Evolutionary conservation across 2,329 filamentous ascomycete species (phyloP).

Genomic region (Ophiosphaerella herpotricha): DNA sequence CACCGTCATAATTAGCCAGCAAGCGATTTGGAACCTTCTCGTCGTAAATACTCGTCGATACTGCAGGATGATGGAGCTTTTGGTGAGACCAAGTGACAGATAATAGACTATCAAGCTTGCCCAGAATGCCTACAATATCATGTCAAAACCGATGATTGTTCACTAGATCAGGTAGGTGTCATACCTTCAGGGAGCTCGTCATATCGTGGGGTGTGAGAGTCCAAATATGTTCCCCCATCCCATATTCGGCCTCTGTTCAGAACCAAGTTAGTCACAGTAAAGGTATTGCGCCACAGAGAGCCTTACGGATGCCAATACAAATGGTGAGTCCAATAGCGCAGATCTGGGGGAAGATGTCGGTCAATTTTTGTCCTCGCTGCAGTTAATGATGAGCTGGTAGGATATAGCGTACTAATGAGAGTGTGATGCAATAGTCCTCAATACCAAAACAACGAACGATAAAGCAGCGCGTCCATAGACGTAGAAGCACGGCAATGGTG

Average conservation of each 20-base stretch:
- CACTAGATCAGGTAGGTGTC: background rate
- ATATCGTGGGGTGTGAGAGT: conserved; percentile 20
- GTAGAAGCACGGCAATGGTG: conserved; percentile 23
- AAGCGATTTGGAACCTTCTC: conserved; percentile 29
- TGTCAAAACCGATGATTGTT: conserved; percentile 2
- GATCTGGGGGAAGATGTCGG: conserved; percentile 12
- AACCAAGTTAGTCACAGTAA: conserved; percentile 11
- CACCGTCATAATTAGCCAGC: conserved; percentile 29
- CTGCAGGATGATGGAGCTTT: conserved; percentile 40
- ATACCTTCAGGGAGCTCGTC: conserved; percentile 30
- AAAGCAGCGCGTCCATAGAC: conserved; percentile 37
- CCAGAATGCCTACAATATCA: conserved; percentile 34
- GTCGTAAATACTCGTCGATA: conserved; percentile 40
- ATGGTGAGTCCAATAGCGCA: conserved; percentile 35
- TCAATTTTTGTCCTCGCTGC: background rate
- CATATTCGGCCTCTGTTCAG: conserved; percentile 29
- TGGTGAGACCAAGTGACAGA: conserved; percentile 38
- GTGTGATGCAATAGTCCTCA: conserved; percentile 33
- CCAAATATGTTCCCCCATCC: conserved; percentile 33
- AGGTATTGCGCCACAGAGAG: no score
- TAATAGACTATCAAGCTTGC: conserved; percentile 40
- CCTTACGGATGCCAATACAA: conserved; percentile 37
- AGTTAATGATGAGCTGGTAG: no score
- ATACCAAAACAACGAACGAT: conserved; percentile 31
- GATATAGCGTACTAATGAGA: conserved; percentile 28